Percentiles rank a stretch among this genome's conserved stretches.
Evolutionary conservation across 345 rosid genomes (phyloP).

Genomic region (Laguncularia racemosa): DNA sequence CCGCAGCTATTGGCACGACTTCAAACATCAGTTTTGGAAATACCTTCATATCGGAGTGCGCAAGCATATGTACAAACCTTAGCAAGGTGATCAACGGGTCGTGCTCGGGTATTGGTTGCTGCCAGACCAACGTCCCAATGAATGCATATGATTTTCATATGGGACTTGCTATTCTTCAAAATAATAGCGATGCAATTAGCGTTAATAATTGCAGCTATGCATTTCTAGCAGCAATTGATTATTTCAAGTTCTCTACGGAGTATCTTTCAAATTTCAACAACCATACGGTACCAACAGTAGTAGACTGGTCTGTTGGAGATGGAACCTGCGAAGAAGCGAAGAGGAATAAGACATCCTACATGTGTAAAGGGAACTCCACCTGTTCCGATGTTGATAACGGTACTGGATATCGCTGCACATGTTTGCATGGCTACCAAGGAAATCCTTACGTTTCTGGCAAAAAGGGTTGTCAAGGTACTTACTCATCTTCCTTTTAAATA

Average conservation of each 20-base stretch:
- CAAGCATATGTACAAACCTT: conserved; percentile 18
- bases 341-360: neutral
- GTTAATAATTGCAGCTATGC: conserved; percentile 24
- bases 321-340: conserved; percentile 11
- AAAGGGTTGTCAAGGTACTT: conserved; percentile 11
- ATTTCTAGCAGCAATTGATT: conserved; percentile 12
- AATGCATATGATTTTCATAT: neutral
- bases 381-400: conserved; percentile 1
- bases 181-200: neutral
- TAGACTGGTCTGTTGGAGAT: conserved; percentile 18
- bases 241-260: conserved; percentile 9
- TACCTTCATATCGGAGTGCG: conserved; percentile 27
- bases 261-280: neutral
- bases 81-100: conserved; percentile 9
- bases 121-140: conserved; percentile 17
- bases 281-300: neutral
- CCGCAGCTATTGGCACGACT: neutral
- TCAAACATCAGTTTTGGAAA: neutral
- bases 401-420: conserved; percentile 15
- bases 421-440: conserved; percentile 14
- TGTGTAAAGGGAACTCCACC: conserved; percentile 4
- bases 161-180: neutral
- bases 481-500: no score
- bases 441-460: conserved; percentile 8
- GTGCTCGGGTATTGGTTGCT: conserved; percentile 37